These are phyloP conservation scores for Pachysandra terminalis DNA, from an alignment of 164 flowering plant species.

Conservation along the genomic window DNA sequence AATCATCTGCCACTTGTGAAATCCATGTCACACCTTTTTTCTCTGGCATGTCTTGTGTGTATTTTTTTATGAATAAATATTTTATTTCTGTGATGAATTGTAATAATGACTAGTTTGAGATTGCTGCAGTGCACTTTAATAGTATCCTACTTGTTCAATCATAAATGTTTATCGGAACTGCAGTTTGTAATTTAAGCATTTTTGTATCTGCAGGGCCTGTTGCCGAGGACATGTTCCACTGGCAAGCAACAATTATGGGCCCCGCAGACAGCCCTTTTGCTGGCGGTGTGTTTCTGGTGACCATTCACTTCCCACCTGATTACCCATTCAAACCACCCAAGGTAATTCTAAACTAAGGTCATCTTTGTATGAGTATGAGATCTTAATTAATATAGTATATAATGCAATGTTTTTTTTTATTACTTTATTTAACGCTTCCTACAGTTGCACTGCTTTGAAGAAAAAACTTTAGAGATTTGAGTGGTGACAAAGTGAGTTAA, in stretches of 20 bases:
- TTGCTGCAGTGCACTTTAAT: no score
- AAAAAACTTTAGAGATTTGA: no score
- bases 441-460: no score
- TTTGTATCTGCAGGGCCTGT: conserved; percentile 38
- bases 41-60: no score
- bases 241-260: conserved; percentile 79
- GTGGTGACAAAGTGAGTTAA: no score
- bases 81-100: no score
- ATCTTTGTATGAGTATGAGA: neutral
- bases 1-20: no score
- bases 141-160: neutral
- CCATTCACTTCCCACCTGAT: conserved; percentile 68
- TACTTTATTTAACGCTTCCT: no score
- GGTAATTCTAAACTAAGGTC: conserved; percentile 26
- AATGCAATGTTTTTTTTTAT: no score
- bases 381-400: neutral
- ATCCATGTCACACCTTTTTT: no score
- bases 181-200: neutral
- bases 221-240: conserved; percentile 56
- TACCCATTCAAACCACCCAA: conserved; percentile 74
- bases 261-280: conserved; percentile 60
- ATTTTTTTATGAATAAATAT: no score
- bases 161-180: neutral
- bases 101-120: no score
- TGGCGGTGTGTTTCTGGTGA: conserved; percentile 57